These are phyloP conservation scores for Comarum palustre DNA, from an alignment of 306 rosid species.

Conservation along the genomic window DNA sequence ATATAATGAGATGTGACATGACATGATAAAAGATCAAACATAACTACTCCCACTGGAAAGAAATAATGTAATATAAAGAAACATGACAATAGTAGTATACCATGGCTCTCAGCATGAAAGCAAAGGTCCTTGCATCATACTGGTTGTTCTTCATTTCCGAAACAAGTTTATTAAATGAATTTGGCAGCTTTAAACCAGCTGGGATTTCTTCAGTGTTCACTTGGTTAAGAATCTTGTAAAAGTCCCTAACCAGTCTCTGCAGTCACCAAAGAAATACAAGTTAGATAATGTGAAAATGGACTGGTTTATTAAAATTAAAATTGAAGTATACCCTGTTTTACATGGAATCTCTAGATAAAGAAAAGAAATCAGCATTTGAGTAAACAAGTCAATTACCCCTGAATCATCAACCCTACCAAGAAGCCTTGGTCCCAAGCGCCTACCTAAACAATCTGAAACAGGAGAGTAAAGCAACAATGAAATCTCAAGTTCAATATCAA, in stretches of 20 bases:
- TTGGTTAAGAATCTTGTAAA: slow-evolving; percentile 79
- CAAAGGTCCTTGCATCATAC: slow-evolving; percentile 83
- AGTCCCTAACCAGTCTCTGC: slow-evolving; percentile 86
- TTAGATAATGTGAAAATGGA: slow-evolving; percentile 22
- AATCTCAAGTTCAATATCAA: slow-evolving; percentile 24
- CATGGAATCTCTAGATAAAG: not conserved
- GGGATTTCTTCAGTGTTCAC: slow-evolving; percentile 83
- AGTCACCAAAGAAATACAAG: slow-evolving; percentile 31
- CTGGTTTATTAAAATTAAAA: slow-evolving; percentile 8
- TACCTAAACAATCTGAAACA: slow-evolving; percentile 90
- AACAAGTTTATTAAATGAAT: slow-evolving; percentile 78
- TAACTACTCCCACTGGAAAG: slow-evolving; percentile 1
- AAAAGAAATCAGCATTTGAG: not conserved
- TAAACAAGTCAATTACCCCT: slow-evolving; percentile 58
- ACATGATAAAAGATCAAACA: slow-evolving; percentile 5
- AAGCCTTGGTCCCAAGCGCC: slow-evolving; percentile 97
- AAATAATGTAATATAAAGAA: slow-evolving; percentile 20
- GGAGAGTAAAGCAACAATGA: slow-evolving; percentile 28
- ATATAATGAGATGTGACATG: not conserved
- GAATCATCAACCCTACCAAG: slow-evolving; percentile 94
- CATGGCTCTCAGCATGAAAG: slow-evolving; percentile 81
- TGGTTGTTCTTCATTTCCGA: slow-evolving; percentile 79
- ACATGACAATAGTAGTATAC: slow-evolving; percentile 37
- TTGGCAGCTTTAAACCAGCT: slow-evolving; percentile 65
- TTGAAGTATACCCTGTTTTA: not conserved